phyloP scores from a whole-genome alignment of 2,329 filamentous ascomycete species.

The Exophiala sp. region DNA sequence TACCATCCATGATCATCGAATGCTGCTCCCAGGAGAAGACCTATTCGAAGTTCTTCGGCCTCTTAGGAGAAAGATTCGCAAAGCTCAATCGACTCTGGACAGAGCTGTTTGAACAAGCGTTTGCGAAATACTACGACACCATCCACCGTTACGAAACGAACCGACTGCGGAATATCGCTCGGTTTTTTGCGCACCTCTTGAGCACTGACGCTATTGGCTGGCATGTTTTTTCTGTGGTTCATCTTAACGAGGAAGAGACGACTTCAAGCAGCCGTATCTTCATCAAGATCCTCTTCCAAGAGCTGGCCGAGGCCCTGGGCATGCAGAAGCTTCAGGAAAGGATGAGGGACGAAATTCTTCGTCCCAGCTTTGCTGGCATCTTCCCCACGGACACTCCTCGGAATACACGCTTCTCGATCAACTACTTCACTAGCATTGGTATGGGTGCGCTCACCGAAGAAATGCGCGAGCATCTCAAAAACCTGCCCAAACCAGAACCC shows the following conservation, averaged over 20 bases:
- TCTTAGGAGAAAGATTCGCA: conserved; percentile 89
- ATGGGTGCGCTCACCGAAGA: conserved; percentile 93
- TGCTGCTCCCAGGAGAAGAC: conserved; percentile 95
- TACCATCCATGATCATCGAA: conserved; percentile 95
- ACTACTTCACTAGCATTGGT: conserved; percentile 97
- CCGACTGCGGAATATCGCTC: conserved; percentile 85
- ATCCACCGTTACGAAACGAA: conserved; percentile 98
- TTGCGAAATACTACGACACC: conserved; percentile 90
- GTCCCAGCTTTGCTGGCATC: conserved; percentile 71
- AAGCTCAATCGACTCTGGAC: conserved; percentile 95
- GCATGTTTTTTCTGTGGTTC: conserved; percentile 79
- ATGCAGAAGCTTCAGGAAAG: conserved; percentile 71
- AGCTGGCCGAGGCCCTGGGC: conserved; percentile 79
- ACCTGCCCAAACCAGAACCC: conserved; percentile 75
- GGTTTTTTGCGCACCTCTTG: conserved; percentile 89
- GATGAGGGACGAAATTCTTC: conserved; percentile 70
- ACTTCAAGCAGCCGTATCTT: conserved; percentile 96
- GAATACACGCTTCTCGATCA: conserved; percentile 95
- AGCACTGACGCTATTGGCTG: conserved; percentile 84
- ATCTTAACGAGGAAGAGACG: conserved; percentile 93
- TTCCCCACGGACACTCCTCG: conserved; percentile 86
- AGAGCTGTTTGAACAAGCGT: conserved; percentile 83
- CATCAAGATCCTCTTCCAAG: conserved; percentile 95
- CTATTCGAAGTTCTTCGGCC: conserved; percentile 93
- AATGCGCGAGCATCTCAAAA: conserved; percentile 86